A percentile compares a stretch with the other conserved stretches of the same genome.
These are phyloP conservation scores for Mollisia scopiformis DNA, from an alignment of 2,329 filamentous ascomycete species.

Conservation along the genomic window DNA sequence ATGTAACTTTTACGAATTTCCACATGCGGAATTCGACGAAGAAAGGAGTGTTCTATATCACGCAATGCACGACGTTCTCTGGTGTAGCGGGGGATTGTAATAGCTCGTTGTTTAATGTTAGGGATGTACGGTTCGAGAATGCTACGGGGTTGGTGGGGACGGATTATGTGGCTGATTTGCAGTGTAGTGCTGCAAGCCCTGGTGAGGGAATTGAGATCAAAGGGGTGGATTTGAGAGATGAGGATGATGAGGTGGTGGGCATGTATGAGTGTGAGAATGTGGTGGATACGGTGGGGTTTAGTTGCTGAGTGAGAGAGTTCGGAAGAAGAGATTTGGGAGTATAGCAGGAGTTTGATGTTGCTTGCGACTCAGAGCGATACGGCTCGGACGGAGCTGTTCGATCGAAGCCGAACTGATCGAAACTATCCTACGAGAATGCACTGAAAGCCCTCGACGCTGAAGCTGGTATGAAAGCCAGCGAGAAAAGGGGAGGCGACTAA, in stretches of 20 bases:
- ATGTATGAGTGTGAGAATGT: not conserved
- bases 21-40: slow-evolving; percentile 30
- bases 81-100: slow-evolving; percentile 42
- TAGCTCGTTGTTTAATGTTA: slow-evolving; percentile 43
- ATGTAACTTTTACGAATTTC: slow-evolving; percentile 58
- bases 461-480: too few relatives aligned
- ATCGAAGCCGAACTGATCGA: too few relatives aligned
- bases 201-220: not conserved
- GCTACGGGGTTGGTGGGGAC: slow-evolving; percentile 25
- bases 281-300: not conserved
- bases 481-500: too few relatives aligned
- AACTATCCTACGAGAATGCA: too few relatives aligned
- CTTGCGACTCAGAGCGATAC: too few relatives aligned
- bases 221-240: not conserved
- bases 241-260: not conserved
- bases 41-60: slow-evolving; percentile 39
- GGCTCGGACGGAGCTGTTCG: too few relatives aligned
- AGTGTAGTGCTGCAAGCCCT: slow-evolving; percentile 37
- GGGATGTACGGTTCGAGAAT: slow-evolving; percentile 3
- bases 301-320: too few relatives aligned
- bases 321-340: too few relatives aligned
- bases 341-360: too few relatives aligned
- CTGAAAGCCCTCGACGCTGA: too few relatives aligned
- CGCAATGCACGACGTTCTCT: slow-evolving; percentile 44
- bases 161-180: slow-evolving; percentile 32